Conservation (phyloP, 179 eudicot genomes). For the Patellifolia procumbens region DNA sequence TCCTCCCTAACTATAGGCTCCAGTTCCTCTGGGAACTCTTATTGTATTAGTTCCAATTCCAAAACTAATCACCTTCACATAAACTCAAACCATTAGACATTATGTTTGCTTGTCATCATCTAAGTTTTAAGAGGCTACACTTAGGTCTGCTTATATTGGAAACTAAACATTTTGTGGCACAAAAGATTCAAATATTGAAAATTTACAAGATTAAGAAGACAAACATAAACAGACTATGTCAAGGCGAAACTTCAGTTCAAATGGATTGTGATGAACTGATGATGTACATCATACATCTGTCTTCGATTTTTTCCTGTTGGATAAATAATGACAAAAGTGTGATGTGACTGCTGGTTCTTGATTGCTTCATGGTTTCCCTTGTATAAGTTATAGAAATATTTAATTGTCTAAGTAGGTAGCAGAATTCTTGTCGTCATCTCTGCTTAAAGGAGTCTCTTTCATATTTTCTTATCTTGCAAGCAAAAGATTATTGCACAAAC, state of each 20-base stretch:
- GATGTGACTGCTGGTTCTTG: background rate
- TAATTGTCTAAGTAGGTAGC: background rate
- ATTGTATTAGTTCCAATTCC: too few relatives aligned
- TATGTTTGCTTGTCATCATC: too few relatives aligned
- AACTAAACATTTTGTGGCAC: background rate
- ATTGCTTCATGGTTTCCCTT: background rate
- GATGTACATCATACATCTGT: background rate
- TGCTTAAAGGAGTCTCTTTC: background rate
- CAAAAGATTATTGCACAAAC: background rate
- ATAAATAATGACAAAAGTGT: background rate
- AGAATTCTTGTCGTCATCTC: background rate
- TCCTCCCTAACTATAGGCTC: too few relatives aligned
- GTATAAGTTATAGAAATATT: background rate
- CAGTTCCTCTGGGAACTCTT: too few relatives aligned
- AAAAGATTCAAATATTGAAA: background rate
- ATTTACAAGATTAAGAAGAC: background rate
- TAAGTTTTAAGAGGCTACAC: too few relatives aligned
- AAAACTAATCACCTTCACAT: too few relatives aligned
- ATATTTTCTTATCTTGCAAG: background rate
- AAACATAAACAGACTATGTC: background rate
- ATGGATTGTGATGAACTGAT: background rate
- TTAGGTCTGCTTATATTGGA: background rate
- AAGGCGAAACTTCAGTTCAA: background rate
- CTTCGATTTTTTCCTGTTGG: background rate
- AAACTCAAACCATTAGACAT: too few relatives aligned